Percentiles rank a stretch among this genome's conserved stretches.
These are phyloP conservation scores for Zygosaccharomyces sapae DNA, from an alignment of 1,139 yeast genomes.

Conservation along the genomic window DNA sequence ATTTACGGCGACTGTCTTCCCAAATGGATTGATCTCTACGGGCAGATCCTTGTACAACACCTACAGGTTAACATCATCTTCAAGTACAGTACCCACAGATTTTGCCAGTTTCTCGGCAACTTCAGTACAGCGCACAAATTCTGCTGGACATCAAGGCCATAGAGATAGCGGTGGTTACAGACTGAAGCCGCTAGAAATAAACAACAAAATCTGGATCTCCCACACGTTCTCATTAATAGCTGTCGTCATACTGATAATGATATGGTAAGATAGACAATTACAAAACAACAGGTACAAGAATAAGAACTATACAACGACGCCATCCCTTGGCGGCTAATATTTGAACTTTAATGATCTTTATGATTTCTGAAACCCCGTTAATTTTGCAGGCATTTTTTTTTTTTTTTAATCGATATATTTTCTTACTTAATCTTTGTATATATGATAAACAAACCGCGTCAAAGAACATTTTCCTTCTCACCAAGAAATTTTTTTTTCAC, in stretches of 20 bases:
- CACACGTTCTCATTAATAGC: not conserved
- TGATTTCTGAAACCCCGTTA: too few relatives aligned
- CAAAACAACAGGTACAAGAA: not conserved
- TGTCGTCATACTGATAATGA: not conserved
- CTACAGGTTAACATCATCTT: conserved; percentile 20
- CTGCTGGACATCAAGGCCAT: not conserved
- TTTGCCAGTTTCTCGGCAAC: conserved; percentile 10
- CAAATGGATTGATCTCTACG: conserved; percentile 30
- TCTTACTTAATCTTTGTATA: not conserved
- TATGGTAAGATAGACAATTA: not conserved
- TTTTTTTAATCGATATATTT: not conserved
- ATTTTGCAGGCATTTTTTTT: not conserved
- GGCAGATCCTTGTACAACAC: conserved; percentile 33
- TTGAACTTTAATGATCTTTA: too few relatives aligned
- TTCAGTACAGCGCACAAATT: conserved; percentile 3
- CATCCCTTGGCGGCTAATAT: not conserved
- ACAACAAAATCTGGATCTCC: conserved; percentile 3
- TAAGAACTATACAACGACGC: too few relatives aligned
- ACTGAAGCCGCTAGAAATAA: not conserved
- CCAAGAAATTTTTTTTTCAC: conserved; percentile 1
- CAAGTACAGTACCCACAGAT: conserved; percentile 4
- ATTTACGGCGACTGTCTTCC: conserved; percentile 29
- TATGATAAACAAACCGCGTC: conserved; percentile 4
- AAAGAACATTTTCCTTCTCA: conserved; percentile 1
- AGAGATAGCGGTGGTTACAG: conserved; percentile 3